Evolutionary conservation across 495 filamentous ascomycete genomes (phyloP).

Genomic region (Letharia columbiana): DNA sequence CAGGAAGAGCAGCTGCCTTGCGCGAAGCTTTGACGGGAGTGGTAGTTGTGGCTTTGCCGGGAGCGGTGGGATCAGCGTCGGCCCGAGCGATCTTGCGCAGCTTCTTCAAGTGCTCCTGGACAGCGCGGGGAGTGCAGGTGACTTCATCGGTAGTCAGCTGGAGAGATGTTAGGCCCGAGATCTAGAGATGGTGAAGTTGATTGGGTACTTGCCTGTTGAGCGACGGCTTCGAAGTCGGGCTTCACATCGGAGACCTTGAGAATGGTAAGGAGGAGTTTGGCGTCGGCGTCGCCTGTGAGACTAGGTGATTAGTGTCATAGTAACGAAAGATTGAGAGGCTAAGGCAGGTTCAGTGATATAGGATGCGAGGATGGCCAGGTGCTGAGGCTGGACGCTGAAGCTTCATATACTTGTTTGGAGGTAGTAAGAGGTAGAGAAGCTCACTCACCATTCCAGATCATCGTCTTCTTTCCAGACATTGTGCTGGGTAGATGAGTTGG

Average conservation of each 20-base stretch:
- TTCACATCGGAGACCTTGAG: conserved; percentile 7
- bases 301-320: neutral
- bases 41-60: neutral
- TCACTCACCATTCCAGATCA: conserved; percentile 17
- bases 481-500: neutral
- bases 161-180: neutral
- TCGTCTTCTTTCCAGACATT: conserved; percentile 8
- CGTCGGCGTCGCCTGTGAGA: conserved; percentile 9
- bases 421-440: neutral
- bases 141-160: neutral
- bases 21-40: neutral
- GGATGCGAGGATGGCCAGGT: neutral
- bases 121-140: conserved; percentile 29
- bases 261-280: conserved; percentile 16
- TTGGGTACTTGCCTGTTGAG: neutral
- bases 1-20: neutral
- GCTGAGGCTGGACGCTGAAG: neutral
- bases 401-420: neutral
- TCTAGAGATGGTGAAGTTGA: neutral
- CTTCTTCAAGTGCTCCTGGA: conserved; percentile 29
- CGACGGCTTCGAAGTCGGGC: conserved; percentile 15
- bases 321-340: neutral
- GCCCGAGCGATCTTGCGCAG: conserved; percentile 18
- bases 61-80: neutral
- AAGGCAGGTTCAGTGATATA: neutral